phyloP scores from a whole-genome alignment of 768 basidiomycete species.

The Erythrobasidium yunnanense region DNA sequence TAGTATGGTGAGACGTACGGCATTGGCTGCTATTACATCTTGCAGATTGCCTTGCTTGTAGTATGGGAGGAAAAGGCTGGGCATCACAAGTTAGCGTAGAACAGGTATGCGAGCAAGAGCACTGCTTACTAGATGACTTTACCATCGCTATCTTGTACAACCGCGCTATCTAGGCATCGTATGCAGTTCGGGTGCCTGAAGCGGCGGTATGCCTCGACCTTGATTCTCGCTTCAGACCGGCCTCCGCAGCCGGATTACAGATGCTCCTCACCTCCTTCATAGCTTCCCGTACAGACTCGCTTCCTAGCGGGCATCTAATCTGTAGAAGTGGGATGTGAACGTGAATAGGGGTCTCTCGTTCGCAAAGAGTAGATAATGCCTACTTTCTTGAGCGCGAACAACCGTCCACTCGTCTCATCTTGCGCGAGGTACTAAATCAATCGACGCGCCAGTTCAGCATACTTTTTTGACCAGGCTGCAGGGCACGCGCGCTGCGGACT shows the following conservation, averaged over 20 bases:
- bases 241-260: not conserved
- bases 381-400: constrained; percentile 86
- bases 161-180: constrained; percentile 44
- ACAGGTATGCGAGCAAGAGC: constrained; percentile 50
- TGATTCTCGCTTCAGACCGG: constrained; percentile 53
- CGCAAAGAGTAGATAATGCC: constrained; percentile 35
- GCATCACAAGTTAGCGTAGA: constrained; percentile 85
- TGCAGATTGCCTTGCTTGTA: constrained; percentile 91
- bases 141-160: constrained; percentile 28
- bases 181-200: constrained; percentile 98
- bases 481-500: too few species aligned
- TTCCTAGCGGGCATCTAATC: constrained; percentile 79
- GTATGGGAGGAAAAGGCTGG: constrained; percentile 80
- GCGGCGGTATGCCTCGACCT: constrained; percentile 83
- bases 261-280: constrained; percentile 50
- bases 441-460: too few species aligned
- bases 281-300: constrained; percentile 57
- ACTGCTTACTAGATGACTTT: constrained; percentile 30
- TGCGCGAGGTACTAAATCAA: constrained; percentile 34
- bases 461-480: too few species aligned
- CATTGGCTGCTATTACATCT: constrained; percentile 78
- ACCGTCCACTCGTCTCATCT: constrained; percentile 50
- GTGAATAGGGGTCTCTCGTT: constrained; percentile 1
- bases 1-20: constrained; percentile 37
- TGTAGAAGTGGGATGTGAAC: not conserved